A percentile compares a stretch with the other conserved stretches of the same genome.
Evolutionary conservation across 2,329 filamentous ascomycete genomes (phyloP).

Genomic region (Arthroderma sp.): DNA sequence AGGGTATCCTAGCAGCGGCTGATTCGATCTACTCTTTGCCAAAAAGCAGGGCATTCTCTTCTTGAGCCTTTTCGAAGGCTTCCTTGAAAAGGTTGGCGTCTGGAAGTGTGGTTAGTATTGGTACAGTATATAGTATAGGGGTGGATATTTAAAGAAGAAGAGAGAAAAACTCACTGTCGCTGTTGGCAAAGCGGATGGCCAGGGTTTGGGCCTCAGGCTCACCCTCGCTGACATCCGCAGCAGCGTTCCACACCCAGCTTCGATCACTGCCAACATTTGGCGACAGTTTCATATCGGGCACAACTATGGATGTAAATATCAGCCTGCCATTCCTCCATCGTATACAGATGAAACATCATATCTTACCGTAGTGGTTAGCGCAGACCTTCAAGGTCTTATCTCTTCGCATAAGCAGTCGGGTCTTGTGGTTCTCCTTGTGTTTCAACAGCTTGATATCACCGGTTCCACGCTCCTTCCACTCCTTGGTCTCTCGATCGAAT

Average conservation of each 20-base stretch:
- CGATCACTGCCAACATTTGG: constrained; percentile 97
- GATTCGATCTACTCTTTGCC: constrained; percentile 34
- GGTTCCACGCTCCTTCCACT: constrained; percentile 99
- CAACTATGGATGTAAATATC: constrained; percentile 48
- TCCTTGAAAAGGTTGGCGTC: constrained; percentile 98
- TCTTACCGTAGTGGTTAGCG: constrained; percentile 97
- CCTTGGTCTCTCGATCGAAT: constrained; percentile 79
- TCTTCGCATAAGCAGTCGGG: constrained; percentile 91
- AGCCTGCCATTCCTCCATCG: background rate
- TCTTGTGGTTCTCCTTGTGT: constrained; percentile 98
- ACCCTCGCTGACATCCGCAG: constrained; percentile 94
- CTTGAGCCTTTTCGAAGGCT: constrained; percentile 88
- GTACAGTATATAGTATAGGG: background rate
- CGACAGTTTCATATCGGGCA: constrained; percentile 96
- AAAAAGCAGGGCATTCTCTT: constrained; percentile 88
- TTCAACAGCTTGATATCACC: constrained; percentile 93
- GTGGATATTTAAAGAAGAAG: background rate
- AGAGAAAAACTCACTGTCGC: constrained; percentile 65
- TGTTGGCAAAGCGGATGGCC: constrained; percentile 94
- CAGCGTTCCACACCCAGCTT: constrained; percentile 98
- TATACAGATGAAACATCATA: constrained; percentile 14
- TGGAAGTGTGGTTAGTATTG: constrained; percentile 26
- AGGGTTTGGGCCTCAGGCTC: constrained; percentile 93
- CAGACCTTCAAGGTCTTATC: constrained; percentile 99
- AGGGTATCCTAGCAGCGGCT: background rate